Conservation (phyloP, 306 rosid genomes). For the Pterocarpus santalinus region DNA sequence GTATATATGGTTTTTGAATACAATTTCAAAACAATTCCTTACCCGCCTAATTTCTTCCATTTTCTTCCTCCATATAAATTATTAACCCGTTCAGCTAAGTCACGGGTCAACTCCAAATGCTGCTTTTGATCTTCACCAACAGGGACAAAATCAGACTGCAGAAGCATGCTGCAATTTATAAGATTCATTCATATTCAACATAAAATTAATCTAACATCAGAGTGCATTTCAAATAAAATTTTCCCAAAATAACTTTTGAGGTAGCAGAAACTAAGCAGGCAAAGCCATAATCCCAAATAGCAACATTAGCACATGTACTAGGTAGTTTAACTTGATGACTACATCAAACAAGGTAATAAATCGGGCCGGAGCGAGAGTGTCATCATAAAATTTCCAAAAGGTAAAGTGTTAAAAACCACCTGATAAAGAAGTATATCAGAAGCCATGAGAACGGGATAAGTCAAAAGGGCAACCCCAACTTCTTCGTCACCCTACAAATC, state of each 20-base stretch:
- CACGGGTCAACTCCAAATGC: conserved; percentile 95
- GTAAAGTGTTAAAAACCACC: conserved; percentile 60
- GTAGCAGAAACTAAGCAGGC: conserved; percentile 21
- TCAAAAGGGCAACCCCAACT: conserved; percentile 95
- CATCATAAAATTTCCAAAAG: conserved; percentile 22
- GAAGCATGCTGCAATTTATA: conserved; percentile 55
- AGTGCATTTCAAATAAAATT: conserved; percentile 37
- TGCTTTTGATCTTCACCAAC: conserved; percentile 99
- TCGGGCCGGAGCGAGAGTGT: not conserved
- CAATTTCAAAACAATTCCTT: conserved; percentile 47
- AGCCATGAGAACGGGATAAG: conserved; percentile 99
- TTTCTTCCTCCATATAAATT: conserved; percentile 92
- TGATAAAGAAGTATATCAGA: conserved; percentile 96
- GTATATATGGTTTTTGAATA: conserved; percentile 14
- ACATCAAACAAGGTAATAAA: conserved; percentile 5
- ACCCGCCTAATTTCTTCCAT: conserved; percentile 99
- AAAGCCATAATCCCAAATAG: conserved; percentile 32
- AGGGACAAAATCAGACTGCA: conserved; percentile 94
- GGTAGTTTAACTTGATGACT: conserved; percentile 35
- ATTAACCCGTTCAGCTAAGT: conserved; percentile 92
- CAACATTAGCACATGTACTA: conserved; percentile 37
- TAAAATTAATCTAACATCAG: conserved; percentile 40
- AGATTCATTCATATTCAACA: conserved; percentile 52
- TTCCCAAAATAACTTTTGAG: conserved; percentile 8
- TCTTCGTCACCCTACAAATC: conserved; percentile 90